Evolutionary conservation across 2,329 filamentous ascomycete species (phyloP).

Genomic region (Colletotrichum sublineola): DNA sequence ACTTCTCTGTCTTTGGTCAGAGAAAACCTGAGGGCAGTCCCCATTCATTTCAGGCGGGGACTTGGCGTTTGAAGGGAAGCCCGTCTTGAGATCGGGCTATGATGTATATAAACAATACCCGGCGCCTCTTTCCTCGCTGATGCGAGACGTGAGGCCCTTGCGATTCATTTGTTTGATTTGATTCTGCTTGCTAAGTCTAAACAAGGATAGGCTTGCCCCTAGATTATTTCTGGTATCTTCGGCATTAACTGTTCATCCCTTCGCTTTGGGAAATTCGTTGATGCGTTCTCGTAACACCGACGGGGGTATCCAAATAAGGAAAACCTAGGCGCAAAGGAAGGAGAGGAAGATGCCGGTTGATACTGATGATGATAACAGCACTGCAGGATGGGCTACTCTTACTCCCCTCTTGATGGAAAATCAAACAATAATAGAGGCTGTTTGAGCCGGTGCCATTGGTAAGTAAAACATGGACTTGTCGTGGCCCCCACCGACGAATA

Average conservation of each 20-base stretch:
- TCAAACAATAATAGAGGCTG: neutral
- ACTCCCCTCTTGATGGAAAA: neutral
- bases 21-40: constrained; percentile 5
- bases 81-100: neutral
- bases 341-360: too few relatives aligned
- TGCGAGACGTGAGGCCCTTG: constrained; percentile 41
- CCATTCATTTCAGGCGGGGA: constrained; percentile 6
- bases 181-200: neutral
- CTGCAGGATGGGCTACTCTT: neutral
- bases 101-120: constrained; percentile 41
- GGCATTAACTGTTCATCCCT: neutral
- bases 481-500: too few relatives aligned
- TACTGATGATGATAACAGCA: neutral
- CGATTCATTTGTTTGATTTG: constrained; percentile 26
- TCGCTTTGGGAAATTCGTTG: neutral
- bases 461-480: neutral
- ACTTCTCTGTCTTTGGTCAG: constrained; percentile 24
- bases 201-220: neutral
- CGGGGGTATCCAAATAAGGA: neutral
- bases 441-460: neutral
- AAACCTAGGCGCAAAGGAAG: neutral
- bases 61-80: constrained; percentile 24
- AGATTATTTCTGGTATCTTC: neutral
- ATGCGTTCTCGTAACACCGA: neutral
- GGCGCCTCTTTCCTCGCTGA: constrained; percentile 39